A percentile compares a stretch with the other conserved stretches of the same genome.
These are phyloP conservation scores for Fraxinus paxiana DNA, from an alignment of 305 asterid genomes.

Conservation along the genomic window DNA sequence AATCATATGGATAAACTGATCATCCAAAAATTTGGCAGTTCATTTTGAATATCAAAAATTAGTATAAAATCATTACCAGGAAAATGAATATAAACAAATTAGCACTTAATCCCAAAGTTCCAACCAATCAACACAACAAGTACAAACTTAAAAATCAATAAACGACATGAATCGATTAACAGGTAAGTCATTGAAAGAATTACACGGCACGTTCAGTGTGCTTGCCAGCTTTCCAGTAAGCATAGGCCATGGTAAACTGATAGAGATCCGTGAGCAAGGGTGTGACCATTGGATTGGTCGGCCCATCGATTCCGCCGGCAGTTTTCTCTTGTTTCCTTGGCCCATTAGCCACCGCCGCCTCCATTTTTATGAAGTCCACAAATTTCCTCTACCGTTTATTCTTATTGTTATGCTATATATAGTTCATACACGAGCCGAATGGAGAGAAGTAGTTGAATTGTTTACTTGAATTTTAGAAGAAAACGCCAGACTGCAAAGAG, in stretches of 20 bases:
- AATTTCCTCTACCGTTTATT: not conserved
- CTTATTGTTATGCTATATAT: not conserved
- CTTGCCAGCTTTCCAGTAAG: conserved; percentile 94
- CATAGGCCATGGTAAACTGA: conserved; percentile 98
- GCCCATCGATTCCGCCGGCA: conserved; percentile 43
- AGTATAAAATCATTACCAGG: not conserved
- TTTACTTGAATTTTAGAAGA: not conserved
- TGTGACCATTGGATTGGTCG: conserved; percentile 96
- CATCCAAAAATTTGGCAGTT: not conserved
- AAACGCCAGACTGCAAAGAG: not conserved
- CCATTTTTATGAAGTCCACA: not conserved
- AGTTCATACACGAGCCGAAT: not conserved
- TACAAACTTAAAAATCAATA: not conserved
- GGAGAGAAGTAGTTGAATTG: not conserved
- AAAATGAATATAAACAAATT: not conserved
- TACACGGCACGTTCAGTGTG: conserved; percentile 94
- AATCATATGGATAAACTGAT: not conserved
- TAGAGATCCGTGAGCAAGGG: conserved; percentile 94
- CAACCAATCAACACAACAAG: conserved; percentile 10
- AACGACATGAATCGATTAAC: conserved; percentile 6
- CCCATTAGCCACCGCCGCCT: conserved; percentile 36
- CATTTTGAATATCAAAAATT: not conserved
- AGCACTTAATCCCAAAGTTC: conserved; percentile 4
- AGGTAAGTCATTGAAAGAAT: not conserved
- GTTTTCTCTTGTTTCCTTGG: conserved; percentile 17